Percentiles rank a stretch among this genome's conserved stretches.
These are phyloP conservation scores for Calonectria pauciramosa DNA, from an alignment of 2,329 filamentous ascomycete species.

Conservation along the genomic window DNA sequence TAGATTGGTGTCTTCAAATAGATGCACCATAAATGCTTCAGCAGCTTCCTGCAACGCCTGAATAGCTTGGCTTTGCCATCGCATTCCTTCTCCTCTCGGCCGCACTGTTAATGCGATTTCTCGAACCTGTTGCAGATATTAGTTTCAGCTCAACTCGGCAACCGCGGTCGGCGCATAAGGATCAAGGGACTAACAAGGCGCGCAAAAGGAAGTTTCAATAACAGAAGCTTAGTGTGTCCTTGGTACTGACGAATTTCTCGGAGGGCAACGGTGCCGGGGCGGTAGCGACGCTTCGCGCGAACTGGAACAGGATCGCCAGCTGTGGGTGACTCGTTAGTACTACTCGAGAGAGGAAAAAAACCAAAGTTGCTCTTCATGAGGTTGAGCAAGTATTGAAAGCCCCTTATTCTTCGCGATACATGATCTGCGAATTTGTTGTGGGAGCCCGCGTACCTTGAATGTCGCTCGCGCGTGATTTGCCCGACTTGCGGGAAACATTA, in stretches of 20 bases:
- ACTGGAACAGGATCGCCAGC: constrained; percentile 81
- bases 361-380: background rate
- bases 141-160: constrained; percentile 17
- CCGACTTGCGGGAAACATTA: constrained; percentile 39
- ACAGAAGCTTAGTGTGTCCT: constrained; percentile 87
- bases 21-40: constrained; percentile 95
- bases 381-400: background rate
- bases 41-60: constrained; percentile 93
- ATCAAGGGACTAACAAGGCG: constrained; percentile 70
- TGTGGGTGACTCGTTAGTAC: constrained; percentile 52
- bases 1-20: constrained; percentile 88
- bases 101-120: constrained; percentile 79
- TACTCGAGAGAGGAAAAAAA: background rate
- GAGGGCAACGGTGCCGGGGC: constrained; percentile 86
- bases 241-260: constrained; percentile 95
- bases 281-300: constrained; percentile 74
- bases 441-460: constrained; percentile 54
- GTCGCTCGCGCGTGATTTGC: constrained; percentile 54
- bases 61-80: constrained; percentile 97
- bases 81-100: constrained; percentile 76
- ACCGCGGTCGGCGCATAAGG: no score
- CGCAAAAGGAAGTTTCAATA: constrained; percentile 85
- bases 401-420: background rate
- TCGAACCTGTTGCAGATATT: constrained; percentile 56
- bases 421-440: background rate